Evolutionary conservation across 768 basidiomycete genomes (phyloP).

Genomic region (Pulveroboletus sp.): DNA sequence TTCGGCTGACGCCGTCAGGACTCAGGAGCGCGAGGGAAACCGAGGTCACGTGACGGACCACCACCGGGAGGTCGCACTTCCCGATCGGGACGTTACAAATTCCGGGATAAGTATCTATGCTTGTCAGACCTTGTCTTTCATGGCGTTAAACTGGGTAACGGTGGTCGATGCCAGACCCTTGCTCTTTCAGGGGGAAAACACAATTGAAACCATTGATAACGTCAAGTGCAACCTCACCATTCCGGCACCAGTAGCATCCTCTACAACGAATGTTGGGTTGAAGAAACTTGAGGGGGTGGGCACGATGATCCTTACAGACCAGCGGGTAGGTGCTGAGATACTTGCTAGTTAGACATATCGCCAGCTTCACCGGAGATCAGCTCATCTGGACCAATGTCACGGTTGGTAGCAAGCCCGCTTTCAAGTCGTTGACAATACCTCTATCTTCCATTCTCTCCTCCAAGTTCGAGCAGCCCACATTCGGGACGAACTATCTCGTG

Average conservation of each 20-base stretch:
- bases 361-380: slow-evolving; percentile 34
- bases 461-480: slow-evolving; percentile 71
- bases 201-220: slow-evolving; percentile 53
- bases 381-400: slow-evolving; percentile 59
- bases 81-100: too few relatives aligned
- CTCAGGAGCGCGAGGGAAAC: too few relatives aligned
- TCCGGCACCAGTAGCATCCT: slow-evolving; percentile 46
- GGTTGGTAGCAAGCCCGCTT: slow-evolving; percentile 30
- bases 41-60: too few relatives aligned
- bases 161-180: slow-evolving; percentile 53
- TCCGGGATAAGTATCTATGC: too few relatives aligned
- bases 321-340: slow-evolving; percentile 49
- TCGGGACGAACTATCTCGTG: slow-evolving; percentile 62
- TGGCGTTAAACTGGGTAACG: slow-evolving; percentile 82
- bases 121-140: too few relatives aligned
- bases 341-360: not conserved
- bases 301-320: slow-evolving; percentile 62
- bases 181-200: slow-evolving; percentile 60
- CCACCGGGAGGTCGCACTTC: too few relatives aligned
- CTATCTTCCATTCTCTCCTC: slow-evolving; percentile 62
- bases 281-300: slow-evolving; percentile 61
- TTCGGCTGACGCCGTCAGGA: too few relatives aligned
- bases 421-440: slow-evolving; percentile 51
- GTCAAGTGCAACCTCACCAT: slow-evolving; percentile 57
- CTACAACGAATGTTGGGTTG: slow-evolving; percentile 51